These are phyloP conservation scores for Lablab purpureus DNA, from an alignment of 306 rosid species.

Conservation along the genomic window DNA sequence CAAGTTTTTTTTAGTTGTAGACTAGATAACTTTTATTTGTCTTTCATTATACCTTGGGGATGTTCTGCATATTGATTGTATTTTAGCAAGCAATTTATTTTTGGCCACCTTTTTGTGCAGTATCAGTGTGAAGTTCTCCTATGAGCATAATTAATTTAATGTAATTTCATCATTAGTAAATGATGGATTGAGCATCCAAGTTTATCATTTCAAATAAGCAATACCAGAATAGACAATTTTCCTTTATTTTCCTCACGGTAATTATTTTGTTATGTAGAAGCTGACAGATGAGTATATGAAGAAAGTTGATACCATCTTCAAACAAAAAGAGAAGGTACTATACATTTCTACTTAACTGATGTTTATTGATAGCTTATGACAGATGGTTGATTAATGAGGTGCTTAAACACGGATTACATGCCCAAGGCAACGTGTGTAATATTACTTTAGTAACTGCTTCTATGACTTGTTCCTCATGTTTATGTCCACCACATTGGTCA, in stretches of 20 bases:
- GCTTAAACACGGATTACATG: not conserved
- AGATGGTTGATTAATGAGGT: slow-evolving; percentile 32
- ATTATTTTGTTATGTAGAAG: slow-evolving; percentile 66
- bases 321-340: slow-evolving; percentile 91
- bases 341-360: slow-evolving; percentile 12
- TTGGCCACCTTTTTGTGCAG: not conserved
- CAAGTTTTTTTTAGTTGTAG: not conserved
- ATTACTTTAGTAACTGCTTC: not conserved
- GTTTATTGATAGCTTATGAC: slow-evolving; percentile 2
- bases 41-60: slow-evolving; percentile 27
- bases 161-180: slow-evolving; percentile 4
- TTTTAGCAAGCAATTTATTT: slow-evolving; percentile 1
- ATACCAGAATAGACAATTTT: not conserved
- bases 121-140: slow-evolving; percentile 12
- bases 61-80: slow-evolving; percentile 17
- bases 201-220: not conserved
- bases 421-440: no score
- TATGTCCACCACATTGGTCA: not conserved
- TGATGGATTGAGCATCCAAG: slow-evolving; percentile 22
- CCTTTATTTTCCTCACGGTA: slow-evolving; percentile 10
- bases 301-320: slow-evolving; percentile 77
- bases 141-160: not conserved
- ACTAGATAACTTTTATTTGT: not conserved
- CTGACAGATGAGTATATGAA: slow-evolving; percentile 86
- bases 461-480: not conserved